Conservation (phyloP, 208 protist genomes). For the Leishmania lainsoni region DNA sequence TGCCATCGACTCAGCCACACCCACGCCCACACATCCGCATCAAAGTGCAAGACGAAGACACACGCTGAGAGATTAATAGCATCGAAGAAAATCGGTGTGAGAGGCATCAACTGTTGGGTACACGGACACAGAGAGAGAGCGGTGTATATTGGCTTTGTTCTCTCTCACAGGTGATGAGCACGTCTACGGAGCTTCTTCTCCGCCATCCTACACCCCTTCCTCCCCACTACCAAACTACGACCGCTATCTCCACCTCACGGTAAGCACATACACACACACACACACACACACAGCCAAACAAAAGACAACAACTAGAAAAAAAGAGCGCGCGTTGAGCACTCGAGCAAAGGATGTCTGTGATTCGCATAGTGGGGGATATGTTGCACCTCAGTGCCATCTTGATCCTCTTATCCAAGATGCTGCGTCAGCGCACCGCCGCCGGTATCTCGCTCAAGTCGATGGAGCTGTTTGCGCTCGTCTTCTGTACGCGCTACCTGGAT, state of each 20-base stretch:
- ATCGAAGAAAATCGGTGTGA: background rate
- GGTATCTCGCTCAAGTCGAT: conserved; percentile 96
- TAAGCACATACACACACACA: background rate
- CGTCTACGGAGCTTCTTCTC: background rate
- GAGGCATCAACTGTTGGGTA: background rate
- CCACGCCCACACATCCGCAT: too few relatives aligned
- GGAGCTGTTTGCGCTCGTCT: conserved; percentile 93
- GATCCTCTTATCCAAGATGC: conserved; percentile 94
- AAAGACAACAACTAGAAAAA: background rate
- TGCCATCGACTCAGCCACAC: background rate
- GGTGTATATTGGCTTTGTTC: background rate
- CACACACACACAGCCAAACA: background rate
- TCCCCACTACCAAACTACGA: background rate
- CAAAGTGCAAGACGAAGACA: background rate
- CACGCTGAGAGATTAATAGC: background rate
- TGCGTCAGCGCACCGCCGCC: conserved; percentile 75
- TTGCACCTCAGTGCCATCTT: conserved; percentile 92
- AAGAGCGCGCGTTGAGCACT: background rate
- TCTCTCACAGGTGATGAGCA: background rate
- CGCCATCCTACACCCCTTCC: background rate
- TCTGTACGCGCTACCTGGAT: conserved; percentile 94
- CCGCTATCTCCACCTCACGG: background rate
- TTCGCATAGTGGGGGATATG: conserved; percentile 93
- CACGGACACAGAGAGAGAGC: background rate
- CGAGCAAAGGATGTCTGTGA: conserved; percentile 69